Base-by-base conservation (phyloP, 352 stramenopile species). In the Globisporangium orthogonon region DNA sequence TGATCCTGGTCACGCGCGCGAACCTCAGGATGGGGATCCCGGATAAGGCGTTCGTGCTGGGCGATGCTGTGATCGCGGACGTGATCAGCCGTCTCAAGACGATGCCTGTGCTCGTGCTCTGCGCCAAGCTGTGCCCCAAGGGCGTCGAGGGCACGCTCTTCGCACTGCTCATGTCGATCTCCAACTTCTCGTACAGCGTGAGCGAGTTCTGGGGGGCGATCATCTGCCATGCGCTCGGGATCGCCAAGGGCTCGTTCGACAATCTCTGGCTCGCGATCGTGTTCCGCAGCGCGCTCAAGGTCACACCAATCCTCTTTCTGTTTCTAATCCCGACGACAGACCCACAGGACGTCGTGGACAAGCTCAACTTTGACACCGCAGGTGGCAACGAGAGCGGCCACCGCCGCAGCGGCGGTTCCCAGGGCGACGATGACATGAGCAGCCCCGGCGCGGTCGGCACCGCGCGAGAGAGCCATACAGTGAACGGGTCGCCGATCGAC, bases 131-230 rank as follows among this genome's bases (percentile, higher is more conserved):
- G 28, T 99, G 96, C 58, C 96, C 96, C 9, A 89, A 88, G 50
- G 96, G 96, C 43, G 84, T 98, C 28, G 96, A 99, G 67, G 95
- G 95, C 37, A 97, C 97, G 11, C 71, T 99, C 10, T 99, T 99
- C 78, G 96, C 95, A 6, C 79, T 97, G 44, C 75, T 99, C 50
- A 99, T 99, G 96, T 97, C 86, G 0, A 97, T 98, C 58, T 98
- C 95, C 61, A 98, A 99, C 76, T 94, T 96, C 52, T 96, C 91
- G 29, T 89, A 78, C 45, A 95, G 92, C 39, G 69, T 98, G 23
- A 97, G 93, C 18, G 94, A 93, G 37, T 97, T 98, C 67, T 83
- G 97, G 67, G 93, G 94, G 1, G 92, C 94, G 9, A 61, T 88
- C 10, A 76, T 98, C 29, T 98, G 92, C 55, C 79, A 89, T 14